phyloP scores from a whole-genome alignment of 2,329 filamentous ascomycete genomes.

The Delphinella strobiligena region DNA sequence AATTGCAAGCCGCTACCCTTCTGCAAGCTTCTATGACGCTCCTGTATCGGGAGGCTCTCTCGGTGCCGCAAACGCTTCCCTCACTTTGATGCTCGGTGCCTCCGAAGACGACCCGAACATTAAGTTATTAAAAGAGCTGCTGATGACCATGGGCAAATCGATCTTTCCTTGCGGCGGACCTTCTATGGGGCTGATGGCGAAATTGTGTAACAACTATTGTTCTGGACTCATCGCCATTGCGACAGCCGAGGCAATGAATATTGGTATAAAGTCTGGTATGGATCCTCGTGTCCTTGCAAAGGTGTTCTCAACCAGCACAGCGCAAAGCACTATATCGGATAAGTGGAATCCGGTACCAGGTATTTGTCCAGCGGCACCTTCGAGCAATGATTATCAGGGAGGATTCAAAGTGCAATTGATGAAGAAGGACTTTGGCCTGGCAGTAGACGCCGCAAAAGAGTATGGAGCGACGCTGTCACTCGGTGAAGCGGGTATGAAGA shows the following conservation, averaged over 20 bases:
- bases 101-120: slow-evolving; percentile 8
- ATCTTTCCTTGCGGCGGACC: slow-evolving; percentile 20
- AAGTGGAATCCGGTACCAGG: slow-evolving; percentile 22
- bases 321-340: slow-evolving; percentile 18
- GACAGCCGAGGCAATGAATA: slow-evolving; percentile 18
- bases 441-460: slow-evolving; percentile 22
- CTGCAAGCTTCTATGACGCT: slow-evolving; percentile 26
- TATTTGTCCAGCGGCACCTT: slow-evolving; percentile 24
- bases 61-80: slow-evolving; percentile 22
- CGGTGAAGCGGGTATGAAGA: slow-evolving; percentile 9
- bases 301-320: slow-evolving; percentile 15
- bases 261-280: slow-evolving; percentile 17
- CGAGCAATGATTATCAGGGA: slow-evolving; percentile 25
- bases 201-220: slow-evolving; percentile 21
- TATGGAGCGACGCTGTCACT: slow-evolving; percentile 21
- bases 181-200: slow-evolving; percentile 19
- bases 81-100: slow-evolving; percentile 29
- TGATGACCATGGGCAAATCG: slow-evolving; percentile 15
- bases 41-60: slow-evolving; percentile 26
- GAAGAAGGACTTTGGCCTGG: slow-evolving; percentile 23
- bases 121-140: slow-evolving; percentile 8
- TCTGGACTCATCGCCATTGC: slow-evolving; percentile 16
- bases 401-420: slow-evolving; percentile 26
- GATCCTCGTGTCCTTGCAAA: slow-evolving; percentile 18
- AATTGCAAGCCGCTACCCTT: too few species aligned